Evolutionary conservation across 2,329 filamentous ascomycete genomes (phyloP), one percentile per base, ranked within the genome.

Genomic region (Hymenoscyphus fraxineus): DNA sequence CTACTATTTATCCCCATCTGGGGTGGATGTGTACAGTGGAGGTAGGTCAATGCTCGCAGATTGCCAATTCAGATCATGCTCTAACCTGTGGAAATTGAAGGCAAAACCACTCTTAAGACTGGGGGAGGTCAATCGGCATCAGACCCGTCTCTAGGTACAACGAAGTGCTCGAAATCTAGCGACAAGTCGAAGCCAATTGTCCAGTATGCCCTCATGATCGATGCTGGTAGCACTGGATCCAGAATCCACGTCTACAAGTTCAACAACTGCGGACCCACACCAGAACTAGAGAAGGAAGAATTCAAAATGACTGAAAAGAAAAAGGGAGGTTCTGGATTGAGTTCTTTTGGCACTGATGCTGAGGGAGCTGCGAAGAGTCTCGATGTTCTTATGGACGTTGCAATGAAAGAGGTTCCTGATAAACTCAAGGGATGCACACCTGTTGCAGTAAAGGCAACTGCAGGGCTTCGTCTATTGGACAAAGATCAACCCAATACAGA

Each of bases 161-260:
- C 85, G 55, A 90, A 86, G 79, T 99, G 95, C 83, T 87, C 88
- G 65, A 91, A 88, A 76, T 92, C 95, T 54, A 88, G 85, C 80
- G 92, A 92, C 72, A 88, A 90, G 74, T 89, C 92, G 69, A 98
- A 97, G 81, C 94, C 95, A 59, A 86, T 99, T 70, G 89, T 97
- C 67, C 95, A 99, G 77, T 99, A 98, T 80, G 96, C 95, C 67
- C 85, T 98, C 74, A 99, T 99, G 95, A 92, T 99, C 74, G 95
- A 99, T 78, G 95, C 95, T 58, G 95, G 95, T 72, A 98, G 93
- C 82, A 98, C 95, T 62, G 95, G 95, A 66, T 98, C 95, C 66
- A 90, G 95, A 72, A 97, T 99, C 76, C 96, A 99, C 81, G 93
- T 98, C 65, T 99, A 97, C 84, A 91, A 93, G 76, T 99, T 98